These are phyloP conservation scores for Ceratobasidium sp. DNA, from an alignment of 1,284 basidiomycete species.

Conservation along the genomic window DNA sequence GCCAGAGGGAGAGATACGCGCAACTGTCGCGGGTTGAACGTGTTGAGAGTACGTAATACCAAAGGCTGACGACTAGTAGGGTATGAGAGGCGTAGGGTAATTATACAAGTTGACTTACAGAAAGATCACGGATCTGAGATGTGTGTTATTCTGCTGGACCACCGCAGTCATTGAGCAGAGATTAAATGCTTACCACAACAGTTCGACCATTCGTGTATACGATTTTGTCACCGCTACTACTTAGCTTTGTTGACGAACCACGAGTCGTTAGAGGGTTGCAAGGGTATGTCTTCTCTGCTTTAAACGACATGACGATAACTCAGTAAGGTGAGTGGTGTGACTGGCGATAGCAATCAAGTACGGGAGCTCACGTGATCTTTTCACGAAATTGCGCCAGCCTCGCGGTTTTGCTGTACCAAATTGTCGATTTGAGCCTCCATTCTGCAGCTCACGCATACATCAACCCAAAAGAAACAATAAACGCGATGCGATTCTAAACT, in stretches of 20 bases:
- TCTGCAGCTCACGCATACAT: not conserved
- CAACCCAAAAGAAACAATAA: not conserved
- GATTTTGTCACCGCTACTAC: constrained; percentile 83
- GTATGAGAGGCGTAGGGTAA: constrained; percentile 8
- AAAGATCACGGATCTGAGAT: constrained; percentile 68
- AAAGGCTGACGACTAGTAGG: constrained; percentile 64
- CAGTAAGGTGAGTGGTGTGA: not conserved
- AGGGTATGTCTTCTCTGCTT: constrained; percentile 60
- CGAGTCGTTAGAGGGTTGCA: constrained; percentile 79
- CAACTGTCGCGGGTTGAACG: constrained; percentile 86
- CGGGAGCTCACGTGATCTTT: not conserved
- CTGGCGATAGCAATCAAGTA: not conserved
- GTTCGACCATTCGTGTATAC: constrained; percentile 88
- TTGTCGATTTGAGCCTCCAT: not conserved
- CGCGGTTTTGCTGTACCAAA: not conserved
- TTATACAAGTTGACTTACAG: constrained; percentile 53
- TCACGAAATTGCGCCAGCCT: not conserved
- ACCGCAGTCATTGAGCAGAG: constrained; percentile 14
- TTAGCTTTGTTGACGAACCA: constrained; percentile 83
- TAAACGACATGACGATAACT: constrained; percentile 33
- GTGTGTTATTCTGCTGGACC: not conserved
- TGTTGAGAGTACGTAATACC: constrained; percentile 80
- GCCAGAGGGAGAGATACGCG: constrained; percentile 91
- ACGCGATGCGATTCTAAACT: constrained; percentile 5
- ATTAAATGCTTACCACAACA: constrained; percentile 72